These are phyloP conservation scores for Fusarium albosuccineum DNA, from an alignment of 2,329 filamentous ascomycete species.

Conservation along the genomic window DNA sequence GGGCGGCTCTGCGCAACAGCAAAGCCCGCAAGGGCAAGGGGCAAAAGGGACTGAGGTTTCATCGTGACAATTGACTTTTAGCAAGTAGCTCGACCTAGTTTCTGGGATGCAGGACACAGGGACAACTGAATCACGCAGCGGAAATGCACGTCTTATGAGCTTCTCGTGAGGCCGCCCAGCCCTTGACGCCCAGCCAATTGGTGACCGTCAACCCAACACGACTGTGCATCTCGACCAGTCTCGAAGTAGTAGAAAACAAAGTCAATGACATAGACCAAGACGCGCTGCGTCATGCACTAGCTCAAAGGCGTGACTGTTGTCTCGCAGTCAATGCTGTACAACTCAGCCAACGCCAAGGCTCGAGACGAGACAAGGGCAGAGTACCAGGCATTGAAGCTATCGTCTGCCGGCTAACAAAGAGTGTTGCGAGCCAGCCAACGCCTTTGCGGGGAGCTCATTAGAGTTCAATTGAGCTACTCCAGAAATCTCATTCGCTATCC, in stretches of 20 bases:
- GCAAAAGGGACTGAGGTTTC: slow-evolving; percentile 38
- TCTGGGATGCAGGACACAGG: neutral
- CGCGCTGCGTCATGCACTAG: slow-evolving; percentile 31
- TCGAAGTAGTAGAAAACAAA: slow-evolving; percentile 25
- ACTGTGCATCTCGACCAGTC: slow-evolving; percentile 21
- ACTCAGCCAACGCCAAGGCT: slow-evolving; percentile 30
- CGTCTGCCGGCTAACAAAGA: slow-evolving; percentile 16
- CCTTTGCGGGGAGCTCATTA: neutral
- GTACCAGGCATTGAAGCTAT: slow-evolving; percentile 11
- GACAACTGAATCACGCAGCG: neutral
- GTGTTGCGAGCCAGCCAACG: neutral
- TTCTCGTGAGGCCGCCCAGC: slow-evolving; percentile 5
- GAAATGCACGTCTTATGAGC: slow-evolving; percentile 23
- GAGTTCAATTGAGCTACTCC: slow-evolving; percentile 25
- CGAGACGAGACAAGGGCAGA: slow-evolving; percentile 11
- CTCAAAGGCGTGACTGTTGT: slow-evolving; percentile 12
- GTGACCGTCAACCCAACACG: slow-evolving; percentile 13
- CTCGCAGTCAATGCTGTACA: slow-evolving; percentile 9
- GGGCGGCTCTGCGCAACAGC: slow-evolving; percentile 40
- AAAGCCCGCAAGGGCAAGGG: slow-evolving; percentile 37
- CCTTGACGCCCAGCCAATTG: slow-evolving; percentile 31
- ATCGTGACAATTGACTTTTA: slow-evolving; percentile 26
- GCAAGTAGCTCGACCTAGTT: slow-evolving; percentile 16
- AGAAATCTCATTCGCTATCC: slow-evolving; percentile 26
- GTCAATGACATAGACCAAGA: slow-evolving; percentile 45